phyloP scores from a whole-genome alignment of 179 eudicot genomes.

The Dionaea muscipula region DNA sequence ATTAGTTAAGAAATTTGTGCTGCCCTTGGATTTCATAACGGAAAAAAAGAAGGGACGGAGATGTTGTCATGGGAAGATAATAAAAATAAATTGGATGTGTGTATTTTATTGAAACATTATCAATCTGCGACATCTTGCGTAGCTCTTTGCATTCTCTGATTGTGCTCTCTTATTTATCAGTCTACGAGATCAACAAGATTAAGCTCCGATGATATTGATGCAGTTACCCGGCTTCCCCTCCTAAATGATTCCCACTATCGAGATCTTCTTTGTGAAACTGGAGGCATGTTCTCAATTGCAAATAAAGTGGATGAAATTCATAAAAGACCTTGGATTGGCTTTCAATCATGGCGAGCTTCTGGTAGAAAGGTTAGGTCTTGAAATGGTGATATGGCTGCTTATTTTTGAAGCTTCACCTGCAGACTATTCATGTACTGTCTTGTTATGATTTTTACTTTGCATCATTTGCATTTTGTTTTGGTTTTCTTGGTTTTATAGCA shows the following conservation, averaged over 20 bases:
- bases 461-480: too few species aligned
- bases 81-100: not conserved
- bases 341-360: conserved; percentile 91
- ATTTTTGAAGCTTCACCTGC: not conserved
- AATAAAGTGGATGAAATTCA: conserved; percentile 70
- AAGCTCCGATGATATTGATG: conserved; percentile 94
- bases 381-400: not conserved
- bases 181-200: conserved; percentile 48
- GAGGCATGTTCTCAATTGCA: conserved; percentile 88
- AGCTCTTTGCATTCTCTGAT: conserved; percentile 9
- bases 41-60: not conserved
- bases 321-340: conserved; percentile 89
- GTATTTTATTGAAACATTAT: not conserved
- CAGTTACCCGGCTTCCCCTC: conserved; percentile 69
- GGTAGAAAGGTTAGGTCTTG: conserved; percentile 54
- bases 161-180: conserved; percentile 19
- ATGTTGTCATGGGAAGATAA: not conserved
- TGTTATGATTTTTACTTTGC: not conserved
- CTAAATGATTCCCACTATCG: conserved; percentile 52
- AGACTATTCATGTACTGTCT: not conserved
- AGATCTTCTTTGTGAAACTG: conserved; percentile 76
- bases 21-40: not conserved
- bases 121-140: not conserved
- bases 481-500: too few species aligned
- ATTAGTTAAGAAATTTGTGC: too few species aligned